A percentile compares a stretch with the other conserved stretches of the same genome.
phyloP scores from a whole-genome alignment of 1,284 basidiomycete genomes.

The Melampsora americana region DNA sequence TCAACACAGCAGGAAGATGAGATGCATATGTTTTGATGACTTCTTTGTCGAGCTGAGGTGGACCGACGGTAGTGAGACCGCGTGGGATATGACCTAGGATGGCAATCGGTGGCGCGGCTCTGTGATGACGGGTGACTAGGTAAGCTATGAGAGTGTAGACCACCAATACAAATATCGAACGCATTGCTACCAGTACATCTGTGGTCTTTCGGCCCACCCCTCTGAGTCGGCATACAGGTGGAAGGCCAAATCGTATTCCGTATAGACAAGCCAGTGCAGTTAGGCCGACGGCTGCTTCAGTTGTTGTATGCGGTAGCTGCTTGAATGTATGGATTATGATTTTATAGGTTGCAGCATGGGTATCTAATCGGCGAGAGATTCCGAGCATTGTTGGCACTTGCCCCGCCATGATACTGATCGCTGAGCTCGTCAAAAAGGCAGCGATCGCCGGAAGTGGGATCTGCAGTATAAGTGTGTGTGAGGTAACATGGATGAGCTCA shows the following conservation, averaged over 20 bases:
- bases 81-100: constrained; percentile 54
- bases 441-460: constrained; percentile 40
- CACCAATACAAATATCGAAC: constrained; percentile 83
- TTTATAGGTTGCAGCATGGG: constrained; percentile 75
- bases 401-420: constrained; percentile 77
- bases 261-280: constrained; percentile 73
- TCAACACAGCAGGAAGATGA: constrained; percentile 84
- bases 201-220: constrained; percentile 21
- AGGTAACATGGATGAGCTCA: not conserved
- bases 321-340: constrained; percentile 92
- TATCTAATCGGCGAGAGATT: constrained; percentile 69
- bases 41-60: constrained; percentile 64
- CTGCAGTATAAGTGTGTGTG: too few relatives aligned
- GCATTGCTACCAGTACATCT: constrained; percentile 59
- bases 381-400: constrained; percentile 85
- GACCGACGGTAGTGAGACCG: constrained; percentile 65
- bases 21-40: constrained; percentile 70
- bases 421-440: constrained; percentile 75
- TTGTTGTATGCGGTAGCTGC: constrained; percentile 66
- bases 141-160: constrained; percentile 79
- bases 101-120: constrained; percentile 77
- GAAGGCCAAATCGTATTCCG: constrained; percentile 66
- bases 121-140: constrained; percentile 69
- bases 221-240: constrained; percentile 55
- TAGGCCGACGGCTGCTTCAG: constrained; percentile 88